A percentile compares a stretch with the other conserved stretches of the same genome.
Conservation (phyloP, 2,329 filamentous ascomycete species). For the Phyllosticta citribraziliensis region DNA sequence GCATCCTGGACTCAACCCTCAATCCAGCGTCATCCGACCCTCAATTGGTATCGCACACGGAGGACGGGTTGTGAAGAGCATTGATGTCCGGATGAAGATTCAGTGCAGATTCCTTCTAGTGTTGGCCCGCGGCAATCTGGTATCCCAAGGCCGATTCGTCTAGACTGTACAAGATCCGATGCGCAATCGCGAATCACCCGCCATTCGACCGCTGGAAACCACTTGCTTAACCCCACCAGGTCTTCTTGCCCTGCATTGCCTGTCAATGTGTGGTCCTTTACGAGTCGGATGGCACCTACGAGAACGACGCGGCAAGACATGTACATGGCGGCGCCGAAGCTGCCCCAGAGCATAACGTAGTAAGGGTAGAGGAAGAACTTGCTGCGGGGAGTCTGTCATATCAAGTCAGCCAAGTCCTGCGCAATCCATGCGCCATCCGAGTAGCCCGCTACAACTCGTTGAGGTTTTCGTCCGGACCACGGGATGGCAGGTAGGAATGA, state of each 20-base stretch:
- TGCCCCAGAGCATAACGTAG: conserved; percentile 54
- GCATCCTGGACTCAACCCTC: too few relatives aligned
- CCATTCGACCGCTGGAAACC: not conserved
- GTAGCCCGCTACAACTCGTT: not conserved
- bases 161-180: conserved; percentile 9
- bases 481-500: conserved; percentile 15
- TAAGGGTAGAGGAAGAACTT: conserved; percentile 58
- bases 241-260: conserved; percentile 56
- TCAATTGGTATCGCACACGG: too few relatives aligned
- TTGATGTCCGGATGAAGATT: not conserved
- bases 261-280: not conserved
- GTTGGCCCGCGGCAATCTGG: not conserved
- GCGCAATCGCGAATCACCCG: conserved; percentile 3
- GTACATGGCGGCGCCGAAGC: conserved; percentile 52
- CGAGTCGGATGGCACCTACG: conserved; percentile 21
- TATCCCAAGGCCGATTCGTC: conserved; percentile 1
- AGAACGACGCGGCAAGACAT: conserved; percentile 63
- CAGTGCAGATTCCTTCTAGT: not conserved
- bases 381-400: conserved; percentile 52
- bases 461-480: not conserved
- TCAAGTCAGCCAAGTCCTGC: conserved; percentile 5
- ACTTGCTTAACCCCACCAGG: conserved; percentile 42
- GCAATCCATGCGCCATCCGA: not conserved
- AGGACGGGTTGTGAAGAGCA: too few relatives aligned
- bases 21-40: too few relatives aligned